phyloP scores from a whole-genome alignment of 202 grass and related monocot species.

The Zizania palustris region DNA sequence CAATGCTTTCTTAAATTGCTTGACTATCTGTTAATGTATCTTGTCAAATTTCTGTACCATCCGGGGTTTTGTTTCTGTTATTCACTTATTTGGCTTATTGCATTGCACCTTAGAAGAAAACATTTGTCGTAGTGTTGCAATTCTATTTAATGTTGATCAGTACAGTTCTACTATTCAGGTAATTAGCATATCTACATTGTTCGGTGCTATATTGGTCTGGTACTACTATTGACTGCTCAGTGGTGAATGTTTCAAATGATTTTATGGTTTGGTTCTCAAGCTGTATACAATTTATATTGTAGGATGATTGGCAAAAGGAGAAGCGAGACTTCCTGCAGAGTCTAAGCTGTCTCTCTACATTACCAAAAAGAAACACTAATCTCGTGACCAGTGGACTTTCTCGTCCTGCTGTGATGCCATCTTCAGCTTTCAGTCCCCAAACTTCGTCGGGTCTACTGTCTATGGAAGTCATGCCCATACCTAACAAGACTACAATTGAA shows the following conservation, averaged over 20 bases:
- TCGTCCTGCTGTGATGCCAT: slow-evolving; percentile 52
- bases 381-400: slow-evolving; percentile 49
- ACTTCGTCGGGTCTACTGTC: slow-evolving; percentile 51
- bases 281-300: slow-evolving; percentile 36
- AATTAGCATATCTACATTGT: slow-evolving; percentile 13
- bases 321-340: slow-evolving; percentile 94
- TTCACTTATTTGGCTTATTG: slow-evolving; percentile 25
- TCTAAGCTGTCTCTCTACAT: slow-evolving; percentile 84
- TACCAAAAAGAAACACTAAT: slow-evolving; percentile 79
- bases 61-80: slow-evolving; percentile 21
- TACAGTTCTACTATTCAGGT: slow-evolving; percentile 12
- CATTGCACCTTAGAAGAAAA: slow-evolving; percentile 17
- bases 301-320: slow-evolving; percentile 98
- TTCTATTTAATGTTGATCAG: slow-evolving; percentile 5
- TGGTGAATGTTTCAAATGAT: slow-evolving; percentile 9
- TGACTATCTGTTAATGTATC: slow-evolving; percentile 14
- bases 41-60: slow-evolving; percentile 21
- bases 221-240: background rate
- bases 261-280: slow-evolving; percentile 32
- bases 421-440: slow-evolving; percentile 67
- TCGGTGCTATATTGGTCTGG: background rate
- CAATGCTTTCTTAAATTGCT: slow-evolving; percentile 5
- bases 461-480: slow-evolving; percentile 65
- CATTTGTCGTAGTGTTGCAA: slow-evolving; percentile 9
- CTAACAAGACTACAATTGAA: slow-evolving; percentile 83